These are phyloP conservation scores for Ephemerocybe angulata DNA, from an alignment of 768 basidiomycete genomes.

Conservation along the genomic window DNA sequence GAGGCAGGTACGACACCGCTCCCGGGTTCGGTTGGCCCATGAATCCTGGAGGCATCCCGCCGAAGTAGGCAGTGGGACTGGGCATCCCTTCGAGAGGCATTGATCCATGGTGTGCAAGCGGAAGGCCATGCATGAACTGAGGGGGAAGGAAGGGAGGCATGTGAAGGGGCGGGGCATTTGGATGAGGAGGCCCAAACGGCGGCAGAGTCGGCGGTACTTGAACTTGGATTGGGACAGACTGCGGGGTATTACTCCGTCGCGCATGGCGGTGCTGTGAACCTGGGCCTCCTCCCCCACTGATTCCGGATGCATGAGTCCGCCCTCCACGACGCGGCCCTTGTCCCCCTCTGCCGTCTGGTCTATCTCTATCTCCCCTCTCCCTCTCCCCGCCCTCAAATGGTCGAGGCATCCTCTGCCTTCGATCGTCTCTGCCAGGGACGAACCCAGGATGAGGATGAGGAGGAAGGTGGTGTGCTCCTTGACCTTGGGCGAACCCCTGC, in stretches of 20 bases:
- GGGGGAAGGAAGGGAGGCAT: constrained; percentile 21
- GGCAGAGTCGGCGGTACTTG: constrained; percentile 24
- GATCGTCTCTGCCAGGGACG: background rate
- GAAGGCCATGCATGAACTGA: constrained; percentile 29
- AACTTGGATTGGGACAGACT: constrained; percentile 17
- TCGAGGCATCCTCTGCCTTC: background rate
- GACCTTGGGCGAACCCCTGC: background rate
- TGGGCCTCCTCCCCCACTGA: no score
- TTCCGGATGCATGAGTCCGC: no score
- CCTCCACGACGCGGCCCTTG: constrained; percentile 23
- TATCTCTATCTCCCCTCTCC: background rate
- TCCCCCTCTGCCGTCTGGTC: background rate
- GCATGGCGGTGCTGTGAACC: constrained; percentile 17
- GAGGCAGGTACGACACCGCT: constrained; percentile 11
- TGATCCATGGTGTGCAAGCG: constrained; percentile 1
- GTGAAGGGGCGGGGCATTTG: constrained; percentile 24
- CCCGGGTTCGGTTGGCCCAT: constrained; percentile 1
- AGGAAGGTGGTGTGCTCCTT: background rate
- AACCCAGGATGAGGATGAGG: background rate
- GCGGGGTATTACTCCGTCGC: constrained; percentile 18
- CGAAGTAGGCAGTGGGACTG: background rate
- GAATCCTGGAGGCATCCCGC: background rate
- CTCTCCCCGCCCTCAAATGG: background rate
- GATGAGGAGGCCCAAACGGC: constrained; percentile 24
- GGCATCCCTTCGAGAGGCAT: constrained; percentile 1